Base-by-base conservation (phyloP, 108 stramenopile species). In the Discostella stelligeroides region DNA sequence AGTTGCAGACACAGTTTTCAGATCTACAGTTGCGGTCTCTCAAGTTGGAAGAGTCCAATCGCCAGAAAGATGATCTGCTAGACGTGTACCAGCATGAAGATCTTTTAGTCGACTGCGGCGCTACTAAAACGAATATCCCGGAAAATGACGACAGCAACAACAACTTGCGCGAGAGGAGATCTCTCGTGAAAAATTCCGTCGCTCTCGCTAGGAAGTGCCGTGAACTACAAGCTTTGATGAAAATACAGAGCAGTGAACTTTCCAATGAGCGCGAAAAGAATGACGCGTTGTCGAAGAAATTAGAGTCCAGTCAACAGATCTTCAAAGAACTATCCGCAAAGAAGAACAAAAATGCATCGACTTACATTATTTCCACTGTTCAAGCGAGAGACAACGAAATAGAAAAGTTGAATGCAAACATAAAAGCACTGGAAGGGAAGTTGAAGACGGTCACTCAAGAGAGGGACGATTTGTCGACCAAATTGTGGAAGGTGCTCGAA, bases 81-180 rank as follows among this genome's bases (percentile, higher is more conserved):
- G 68, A 79, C 17, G 34, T 70, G 34, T 75, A 75, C 34, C 67
- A 63, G 7, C 78, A 75, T 20, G 73, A 75, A 39, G 78, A 79
- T 40, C 46, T 69, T 3, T 45, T 75, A 25, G 27, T 75, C 14
- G 39, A 38, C 12, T 57, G 30, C 67, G 30, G 34, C n/a, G n/a
- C n/a, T 38, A 21, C 21, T 21, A 28, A 50, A 11, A 24, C 20
- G 21, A 46, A 7, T 23, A 37, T 15, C 5, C 18, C 41, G 12
- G n/a, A n/a, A n/a, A n/a, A n/a, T n/a, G n/a, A n/a, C n/a, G 47
- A 30, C 39, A 43, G 41, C 34, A 42, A 30, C 23, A 40, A 47
- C 11, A 27, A 45, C 15, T 37, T 46, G 17, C 25, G 59, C 4
- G 49, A 48, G 18, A 38, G 73, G 34, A 79, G 50, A 43, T 63